These are phyloP conservation scores for Colletotrichum sp. DNA, from an alignment of 2,329 filamentous ascomycete species.

Conservation along the genomic window DNA sequence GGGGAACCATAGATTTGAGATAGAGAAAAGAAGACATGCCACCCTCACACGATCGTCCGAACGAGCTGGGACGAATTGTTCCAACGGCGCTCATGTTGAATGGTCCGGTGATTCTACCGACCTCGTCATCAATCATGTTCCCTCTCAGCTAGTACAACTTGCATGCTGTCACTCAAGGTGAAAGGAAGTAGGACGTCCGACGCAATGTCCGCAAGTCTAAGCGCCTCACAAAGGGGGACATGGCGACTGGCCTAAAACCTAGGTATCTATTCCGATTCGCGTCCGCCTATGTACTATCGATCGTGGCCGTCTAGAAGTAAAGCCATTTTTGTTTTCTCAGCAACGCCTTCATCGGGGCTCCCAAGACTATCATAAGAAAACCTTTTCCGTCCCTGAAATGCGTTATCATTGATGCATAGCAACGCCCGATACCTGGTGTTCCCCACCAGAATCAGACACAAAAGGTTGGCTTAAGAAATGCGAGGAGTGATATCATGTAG, in stretches of 20 bases:
- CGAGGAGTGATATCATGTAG: slow-evolving; percentile 14
- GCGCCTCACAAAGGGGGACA: not conserved
- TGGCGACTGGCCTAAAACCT: slow-evolving; percentile 14
- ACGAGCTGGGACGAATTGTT: not conserved
- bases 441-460: slow-evolving; percentile 1
- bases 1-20: not conserved
- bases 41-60: not conserved
- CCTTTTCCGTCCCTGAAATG: slow-evolving; percentile 20
- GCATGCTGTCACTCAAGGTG: not conserved
- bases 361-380: slow-evolving; percentile 20
- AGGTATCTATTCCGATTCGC: slow-evolving; percentile 23
- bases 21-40: not conserved
- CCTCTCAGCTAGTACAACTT: not conserved
- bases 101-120: not conserved
- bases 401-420: slow-evolving; percentile 22
- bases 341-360: slow-evolving; percentile 22
- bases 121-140: not conserved
- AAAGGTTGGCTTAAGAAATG: slow-evolving; percentile 16
- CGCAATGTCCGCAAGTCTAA: not conserved
- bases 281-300: slow-evolving; percentile 22
- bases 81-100: not conserved
- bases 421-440: not conserved
- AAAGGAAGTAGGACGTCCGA: not conserved
- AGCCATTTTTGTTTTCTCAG: slow-evolving; percentile 16
- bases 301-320: slow-evolving; percentile 22